Base-by-base conservation (phyloP, 1,284 basidiomycete genomes). In the Trichosporon inkin region DNA sequence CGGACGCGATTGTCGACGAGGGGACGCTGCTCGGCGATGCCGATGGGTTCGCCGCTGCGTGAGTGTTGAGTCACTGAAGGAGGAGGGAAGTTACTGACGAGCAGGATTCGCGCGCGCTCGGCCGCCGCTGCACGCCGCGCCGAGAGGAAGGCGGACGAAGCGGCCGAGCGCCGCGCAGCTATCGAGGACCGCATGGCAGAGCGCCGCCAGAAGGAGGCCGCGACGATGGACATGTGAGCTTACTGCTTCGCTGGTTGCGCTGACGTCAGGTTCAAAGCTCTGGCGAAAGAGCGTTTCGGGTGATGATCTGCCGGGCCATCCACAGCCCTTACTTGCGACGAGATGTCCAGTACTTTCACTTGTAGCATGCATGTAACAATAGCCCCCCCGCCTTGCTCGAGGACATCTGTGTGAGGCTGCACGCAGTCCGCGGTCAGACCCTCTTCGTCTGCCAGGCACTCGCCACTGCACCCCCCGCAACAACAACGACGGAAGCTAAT, bases 161-260 rank as follows among this genome's bases (percentile, higher is more conserved):
- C 64, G 32, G 71, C 68, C 3, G 73, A 75, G 39, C 60, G 62
- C 32, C 61, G 73, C 10, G 67, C 72, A 4, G 72, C 69, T 1
- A 66, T 72, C 47, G 64, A 71, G 17, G 75, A 79, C 55, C 61
- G 77, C 32, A 52, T 78, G 58, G 58, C 61, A 3, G 76, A 75
- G 55, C 62, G 76, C 22, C 69, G 67, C 49, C 60, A 67, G 36
- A 77, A 78, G 60, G 77, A 79, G 40, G 58, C 62, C 0, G 72
- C 71, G 19, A 78, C 74, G 0, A 79, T 79, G 77, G 74, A 74
- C 10, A 77, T 77, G 77, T 77, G 60, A 65, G 73, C 24, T 68
- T 10, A 14, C 14, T 16, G 35, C 17, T n/a, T 16, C 28, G 11
- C n/a, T 19, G 22, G 10, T 28, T 6, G 19, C 28, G 35, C 34